Evolutionary conservation across 2,329 filamentous ascomycete genomes (phyloP), one percentile per base, ranked within the genome.

Genomic region (Nemania diffusa): DNA sequence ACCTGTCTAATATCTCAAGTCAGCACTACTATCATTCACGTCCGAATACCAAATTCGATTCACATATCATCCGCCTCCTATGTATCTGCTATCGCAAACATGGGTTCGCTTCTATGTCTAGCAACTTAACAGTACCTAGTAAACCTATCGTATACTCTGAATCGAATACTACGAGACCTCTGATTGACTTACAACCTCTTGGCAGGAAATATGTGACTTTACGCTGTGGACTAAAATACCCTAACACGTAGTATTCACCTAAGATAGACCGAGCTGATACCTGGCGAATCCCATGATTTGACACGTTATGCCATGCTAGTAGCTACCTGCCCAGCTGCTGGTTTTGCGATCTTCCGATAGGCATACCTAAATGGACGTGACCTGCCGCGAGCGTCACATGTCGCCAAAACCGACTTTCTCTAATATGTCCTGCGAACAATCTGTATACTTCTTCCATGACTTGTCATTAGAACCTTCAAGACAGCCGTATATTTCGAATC

Each of bases 11-110:
- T 68, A 68, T 70, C 69, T 59, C 64, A 64, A 68, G 60, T 64
- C 62, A 51, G 48, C 56, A 51, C 51, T 66, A 74, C 72, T 74
- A 56, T 74, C 72, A 60, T 67, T 67, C 11, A 69, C 46, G 44
- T 57, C 63, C 67, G 13, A 66, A 63, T 61, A 69, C 15, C 8
- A 62, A 1, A 52, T 69, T 67, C 55, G 40, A 51, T 63, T 67
- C 64, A 64, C 46, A 51, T 40, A 34, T 46, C 7, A 32, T 26
- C 44, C 13, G 2, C 22, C 22, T 67, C 27, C 5, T 44, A 2
- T 13, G 13, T 62, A 9, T 9, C 20, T 20, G 11, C 13, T 8
- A 24, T 50, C 7, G 8, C 51, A 15, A 20, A 37, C 8, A 40
- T 26, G 2, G 22, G 6, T 46, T 34, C 8, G 20, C 22, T 15